Evolutionary conservation across 192 early-diverging fungal genomes (phyloP).

Genomic region (Umbelopsis sp.): DNA sequence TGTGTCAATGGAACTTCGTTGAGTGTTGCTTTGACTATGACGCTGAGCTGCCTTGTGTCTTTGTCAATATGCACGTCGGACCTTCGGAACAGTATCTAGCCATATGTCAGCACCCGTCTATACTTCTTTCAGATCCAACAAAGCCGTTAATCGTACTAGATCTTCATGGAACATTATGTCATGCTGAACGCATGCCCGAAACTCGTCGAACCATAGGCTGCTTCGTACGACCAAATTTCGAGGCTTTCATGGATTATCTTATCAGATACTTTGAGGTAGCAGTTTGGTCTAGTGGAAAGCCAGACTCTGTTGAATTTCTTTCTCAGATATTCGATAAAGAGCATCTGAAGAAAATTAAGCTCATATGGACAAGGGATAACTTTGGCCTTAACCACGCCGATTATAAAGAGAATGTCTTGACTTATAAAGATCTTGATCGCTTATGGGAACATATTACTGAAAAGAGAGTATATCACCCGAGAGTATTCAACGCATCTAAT

Average conservation of each 20-base stretch:
- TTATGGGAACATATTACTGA: neutral
- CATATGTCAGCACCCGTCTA: neutral
- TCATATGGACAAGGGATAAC: neutral
- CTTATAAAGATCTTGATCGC: neutral
- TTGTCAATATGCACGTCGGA: neutral
- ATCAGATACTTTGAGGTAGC: slow-evolving; percentile 1
- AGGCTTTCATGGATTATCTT: neutral
- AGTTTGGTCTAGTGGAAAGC: slow-evolving; percentile 4
- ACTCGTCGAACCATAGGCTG: neutral
- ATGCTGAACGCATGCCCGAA: neutral
- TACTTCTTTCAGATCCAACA: neutral
- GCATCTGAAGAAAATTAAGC: neutral
- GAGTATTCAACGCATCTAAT: neutral
- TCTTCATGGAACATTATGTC: slow-evolving; percentile 10
- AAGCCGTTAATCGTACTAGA: neutral
- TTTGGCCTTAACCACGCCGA: neutral
- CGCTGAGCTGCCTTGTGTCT: too few relatives aligned
- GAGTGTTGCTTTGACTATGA: too few relatives aligned
- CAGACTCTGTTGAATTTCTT: neutral
- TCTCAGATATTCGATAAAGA: neutral
- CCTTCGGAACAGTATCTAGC: slow-evolving; percentile 2
- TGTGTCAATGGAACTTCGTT: too few relatives aligned
- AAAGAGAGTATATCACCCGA: neutral
- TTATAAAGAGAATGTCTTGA: slow-evolving; percentile 4
- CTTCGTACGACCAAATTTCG: neutral